Evolutionary conservation across 2,329 filamentous ascomycete species (phyloP), one percentile per base, ranked within the genome.

Genomic region (Aspergillus sp.): DNA sequence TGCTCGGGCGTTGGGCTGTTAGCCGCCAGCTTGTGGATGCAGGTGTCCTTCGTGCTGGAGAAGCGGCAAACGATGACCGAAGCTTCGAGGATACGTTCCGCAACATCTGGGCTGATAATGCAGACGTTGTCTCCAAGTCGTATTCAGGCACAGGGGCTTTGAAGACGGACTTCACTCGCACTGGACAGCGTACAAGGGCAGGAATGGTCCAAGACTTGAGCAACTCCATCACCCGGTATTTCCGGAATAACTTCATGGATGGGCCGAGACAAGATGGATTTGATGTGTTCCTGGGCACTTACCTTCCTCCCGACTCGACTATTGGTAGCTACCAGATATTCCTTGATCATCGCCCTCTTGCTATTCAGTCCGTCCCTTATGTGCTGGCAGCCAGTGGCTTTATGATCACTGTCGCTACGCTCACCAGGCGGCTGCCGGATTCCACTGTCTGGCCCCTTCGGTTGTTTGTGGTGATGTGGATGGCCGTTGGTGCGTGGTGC

Each of bases 51-150:
- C 63, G 74, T 32, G 74, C 76, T 15, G 86, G 86, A 34, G 76
- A 89, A 50, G 78, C 73, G 14, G 88, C 91, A 47, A 78, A 79
- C 36, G 82, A 86, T 48, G 86, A 95, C 51, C 66, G 72, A 8
- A 75, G 72, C 1, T 98, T 98, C 55, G 88, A 95, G 60, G 71
- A 82, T 48, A 67, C 96, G 37, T 98, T 96, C 75, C 85, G 91
- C 45, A 96, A 96, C 60, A 71, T 96, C 11, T 98, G 91, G 91
- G 91, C 91, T 17, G 91, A 98, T 63, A 98, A 98, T 52, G 91
- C 93, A 35, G 91, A 98, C 57, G 82, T 93, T 15, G 88, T 98
- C 20, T 93, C 88, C 12, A 81, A 77, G 46, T 80, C 86, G 0
- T 98, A 98, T 61, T 91, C 91, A 1, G 91, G 91, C 34, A 98